Evolutionary conservation across 2,329 filamentous ascomycete species (phyloP).

Genomic region (Talaromyces albobiverticillius): DNA sequence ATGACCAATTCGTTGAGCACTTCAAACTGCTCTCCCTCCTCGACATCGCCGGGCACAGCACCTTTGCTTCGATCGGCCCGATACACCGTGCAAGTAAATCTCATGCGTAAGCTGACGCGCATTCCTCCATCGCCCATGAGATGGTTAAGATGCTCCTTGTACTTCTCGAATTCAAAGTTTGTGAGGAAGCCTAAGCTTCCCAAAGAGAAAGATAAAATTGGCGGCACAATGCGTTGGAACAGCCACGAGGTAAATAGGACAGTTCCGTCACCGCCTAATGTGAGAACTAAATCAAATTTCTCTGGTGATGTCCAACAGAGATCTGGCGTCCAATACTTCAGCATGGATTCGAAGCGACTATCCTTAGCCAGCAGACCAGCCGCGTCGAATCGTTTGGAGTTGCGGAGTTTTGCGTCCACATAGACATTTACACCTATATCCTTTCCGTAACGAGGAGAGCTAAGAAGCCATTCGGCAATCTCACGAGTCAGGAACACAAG

Average conservation of each 20-base stretch:
- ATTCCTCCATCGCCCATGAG: slow-evolving; percentile 95
- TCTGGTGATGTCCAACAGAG: slow-evolving; percentile 92
- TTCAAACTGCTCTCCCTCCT: slow-evolving; percentile 94
- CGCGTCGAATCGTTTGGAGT: slow-evolving; percentile 83
- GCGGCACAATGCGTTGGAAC: slow-evolving; percentile 92
- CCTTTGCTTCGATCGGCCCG: slow-evolving; percentile 56
- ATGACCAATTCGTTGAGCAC: slow-evolving; percentile 98
- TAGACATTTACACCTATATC: slow-evolving; percentile 94
- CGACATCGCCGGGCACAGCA: slow-evolving; percentile 57
- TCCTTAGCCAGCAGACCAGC: slow-evolving; percentile 70
- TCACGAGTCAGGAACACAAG: slow-evolving; percentile 87
- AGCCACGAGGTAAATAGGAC: slow-evolving; percentile 95
- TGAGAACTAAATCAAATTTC: slow-evolving; percentile 92
- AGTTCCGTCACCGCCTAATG: slow-evolving; percentile 91
- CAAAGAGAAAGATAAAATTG: slow-evolving; percentile 85
- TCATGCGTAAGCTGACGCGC: slow-evolving; percentile 97
- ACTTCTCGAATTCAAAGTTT: slow-evolving; percentile 91
- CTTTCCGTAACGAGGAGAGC: slow-evolving; percentile 83
- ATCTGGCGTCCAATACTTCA: slow-evolving; percentile 94
- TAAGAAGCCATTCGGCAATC: slow-evolving; percentile 80
- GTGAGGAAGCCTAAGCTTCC: slow-evolving; percentile 94
- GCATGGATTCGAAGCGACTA: slow-evolving; percentile 73
- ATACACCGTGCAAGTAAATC: slow-evolving; percentile 97
- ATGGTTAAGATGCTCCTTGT: slow-evolving; percentile 79
- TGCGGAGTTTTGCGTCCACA: slow-evolving; percentile 90